phyloP scores from a whole-genome alignment of 2,329 filamentous ascomycete genomes.

The Xylariaceae sp. region DNA sequence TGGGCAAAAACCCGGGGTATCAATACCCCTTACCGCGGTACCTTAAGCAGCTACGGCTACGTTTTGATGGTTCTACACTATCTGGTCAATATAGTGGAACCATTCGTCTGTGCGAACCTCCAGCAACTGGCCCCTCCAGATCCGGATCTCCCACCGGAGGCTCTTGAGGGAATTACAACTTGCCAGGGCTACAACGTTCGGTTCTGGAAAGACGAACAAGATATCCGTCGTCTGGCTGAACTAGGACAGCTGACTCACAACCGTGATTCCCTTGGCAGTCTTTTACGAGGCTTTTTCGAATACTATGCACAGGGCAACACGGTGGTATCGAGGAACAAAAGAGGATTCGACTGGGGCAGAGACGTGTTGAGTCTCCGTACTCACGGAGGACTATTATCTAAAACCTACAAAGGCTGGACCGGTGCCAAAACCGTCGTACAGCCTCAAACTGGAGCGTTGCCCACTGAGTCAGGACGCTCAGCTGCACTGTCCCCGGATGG shows the following conservation, averaged over 20 bases:
- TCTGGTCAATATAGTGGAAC: slow-evolving; percentile 72
- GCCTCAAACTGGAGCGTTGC: slow-evolving; percentile 34
- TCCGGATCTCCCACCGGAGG: slow-evolving; percentile 34
- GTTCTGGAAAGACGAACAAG: slow-evolving; percentile 71
- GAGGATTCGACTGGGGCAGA: slow-evolving; percentile 72
- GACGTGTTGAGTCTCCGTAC: slow-evolving; percentile 75
- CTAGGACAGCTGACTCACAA: slow-evolving; percentile 61
- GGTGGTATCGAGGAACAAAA: slow-evolving; percentile 45
- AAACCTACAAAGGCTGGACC: slow-evolving; percentile 78
- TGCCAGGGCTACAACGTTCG: slow-evolving; percentile 65
- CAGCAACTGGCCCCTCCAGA: slow-evolving; percentile 49
- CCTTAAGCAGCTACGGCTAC: slow-evolving; percentile 84
- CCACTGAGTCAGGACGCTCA: not conserved
- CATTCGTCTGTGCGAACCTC: slow-evolving; percentile 80
- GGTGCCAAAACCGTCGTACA: slow-evolving; percentile 68
- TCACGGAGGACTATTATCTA: slow-evolving; percentile 62
- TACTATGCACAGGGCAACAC: slow-evolving; percentile 65
- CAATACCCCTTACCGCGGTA: slow-evolving; percentile 81
- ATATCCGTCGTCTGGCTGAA: slow-evolving; percentile 57
- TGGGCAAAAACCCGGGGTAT: slow-evolving; percentile 85
- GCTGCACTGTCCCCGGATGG: slow-evolving; percentile 9
- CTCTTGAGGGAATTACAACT: slow-evolving; percentile 36
- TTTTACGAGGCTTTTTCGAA: slow-evolving; percentile 81
- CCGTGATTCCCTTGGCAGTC: slow-evolving; percentile 58
- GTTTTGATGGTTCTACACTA: slow-evolving; percentile 91